phyloP scores from a whole-genome alignment of 208 protist species.

The Novymonas esmeraldas region DNA sequence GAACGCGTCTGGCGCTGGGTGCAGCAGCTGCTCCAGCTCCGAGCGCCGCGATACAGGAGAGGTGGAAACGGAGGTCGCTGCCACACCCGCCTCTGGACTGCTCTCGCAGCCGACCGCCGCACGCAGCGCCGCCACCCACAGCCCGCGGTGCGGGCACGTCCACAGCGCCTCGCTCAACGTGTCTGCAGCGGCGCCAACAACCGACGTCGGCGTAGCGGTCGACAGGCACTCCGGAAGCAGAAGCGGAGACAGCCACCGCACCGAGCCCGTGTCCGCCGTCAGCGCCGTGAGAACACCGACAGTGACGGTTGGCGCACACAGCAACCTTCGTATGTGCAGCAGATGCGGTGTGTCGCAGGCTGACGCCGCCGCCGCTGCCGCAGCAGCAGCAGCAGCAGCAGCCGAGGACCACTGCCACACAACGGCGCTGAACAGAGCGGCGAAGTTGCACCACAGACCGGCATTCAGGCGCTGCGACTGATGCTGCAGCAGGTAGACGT shows the following conservation, averaged over 20 bases:
- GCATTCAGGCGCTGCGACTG: slow-evolving; percentile 28
- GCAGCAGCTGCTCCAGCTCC: neutral
- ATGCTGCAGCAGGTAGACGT: slow-evolving; percentile 24
- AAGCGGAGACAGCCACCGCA: slow-evolving; percentile 26
- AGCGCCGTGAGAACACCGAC: slow-evolving; percentile 1
- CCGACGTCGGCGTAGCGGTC: no score
- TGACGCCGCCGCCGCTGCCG: neutral
- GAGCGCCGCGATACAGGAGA: neutral
- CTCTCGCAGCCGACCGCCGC: slow-evolving; percentile 12
- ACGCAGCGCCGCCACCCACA: slow-evolving; percentile 26
- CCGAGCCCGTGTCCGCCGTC: slow-evolving; percentile 16
- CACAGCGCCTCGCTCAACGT: neutral
- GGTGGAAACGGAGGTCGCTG: neutral
- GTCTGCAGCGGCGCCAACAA: neutral
- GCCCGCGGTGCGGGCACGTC: neutral
- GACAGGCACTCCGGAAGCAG: neutral
- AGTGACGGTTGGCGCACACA: neutral
- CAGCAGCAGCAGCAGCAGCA: no score
- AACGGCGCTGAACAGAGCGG: neutral
- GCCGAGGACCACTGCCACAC: slow-evolving; percentile 6
- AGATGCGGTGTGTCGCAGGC: neutral
- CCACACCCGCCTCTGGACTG: neutral
- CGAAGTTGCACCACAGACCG: slow-evolving; percentile 15
- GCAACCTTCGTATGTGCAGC: neutral
- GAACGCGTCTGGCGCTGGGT: neutral